These are phyloP conservation scores for Russula lepida DNA, from an alignment of 768 basidiomycete species.

Conservation along the genomic window DNA sequence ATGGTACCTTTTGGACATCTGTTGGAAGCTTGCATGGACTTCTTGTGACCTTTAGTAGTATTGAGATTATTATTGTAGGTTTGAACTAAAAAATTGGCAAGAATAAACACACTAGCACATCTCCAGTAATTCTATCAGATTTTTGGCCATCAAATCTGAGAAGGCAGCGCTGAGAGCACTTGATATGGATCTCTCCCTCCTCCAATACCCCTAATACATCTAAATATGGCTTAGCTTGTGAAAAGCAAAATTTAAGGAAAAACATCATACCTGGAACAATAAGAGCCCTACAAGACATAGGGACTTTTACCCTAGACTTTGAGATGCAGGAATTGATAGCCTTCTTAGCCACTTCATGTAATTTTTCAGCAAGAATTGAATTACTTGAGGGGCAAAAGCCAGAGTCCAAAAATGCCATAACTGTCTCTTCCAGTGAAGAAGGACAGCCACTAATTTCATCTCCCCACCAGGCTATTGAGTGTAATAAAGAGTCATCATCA, in stretches of 20 bases:
- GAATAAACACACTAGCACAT: slow-evolving; percentile 40
- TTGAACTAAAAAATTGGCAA: neutral
- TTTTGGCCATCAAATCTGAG: slow-evolving; percentile 33
- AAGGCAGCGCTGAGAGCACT: slow-evolving; percentile 39
- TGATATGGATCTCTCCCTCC: slow-evolving; percentile 50
- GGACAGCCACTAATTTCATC: slow-evolving; percentile 54
- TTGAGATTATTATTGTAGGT: neutral
- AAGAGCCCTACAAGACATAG: slow-evolving; percentile 53
- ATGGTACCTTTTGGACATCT: slow-evolving; percentile 51
- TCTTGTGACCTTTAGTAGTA: slow-evolving; percentile 39
- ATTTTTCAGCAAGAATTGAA: slow-evolving; percentile 45
- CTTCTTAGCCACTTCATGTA: slow-evolving; percentile 40
- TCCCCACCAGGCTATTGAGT: slow-evolving; percentile 62
- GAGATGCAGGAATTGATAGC: slow-evolving; percentile 35
- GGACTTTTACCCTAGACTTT: slow-evolving; percentile 43
- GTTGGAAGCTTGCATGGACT: slow-evolving; percentile 67
- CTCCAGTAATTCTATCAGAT: slow-evolving; percentile 45
- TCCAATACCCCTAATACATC: slow-evolving; percentile 46
- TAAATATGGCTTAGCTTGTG: slow-evolving; percentile 23
- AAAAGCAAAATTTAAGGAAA: neutral
- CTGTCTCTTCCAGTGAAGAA: slow-evolving; percentile 54
- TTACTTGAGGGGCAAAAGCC: slow-evolving; percentile 48
- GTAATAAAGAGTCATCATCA: slow-evolving; percentile 23
- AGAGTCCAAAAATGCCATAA: slow-evolving; percentile 46
- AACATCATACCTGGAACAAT: slow-evolving; percentile 50